A percentile compares a stretch with the other conserved stretches of the same genome.
Evolutionary conservation across 768 basidiomycete genomes (phyloP).

Genomic region (Tubosaeta sp.): DNA sequence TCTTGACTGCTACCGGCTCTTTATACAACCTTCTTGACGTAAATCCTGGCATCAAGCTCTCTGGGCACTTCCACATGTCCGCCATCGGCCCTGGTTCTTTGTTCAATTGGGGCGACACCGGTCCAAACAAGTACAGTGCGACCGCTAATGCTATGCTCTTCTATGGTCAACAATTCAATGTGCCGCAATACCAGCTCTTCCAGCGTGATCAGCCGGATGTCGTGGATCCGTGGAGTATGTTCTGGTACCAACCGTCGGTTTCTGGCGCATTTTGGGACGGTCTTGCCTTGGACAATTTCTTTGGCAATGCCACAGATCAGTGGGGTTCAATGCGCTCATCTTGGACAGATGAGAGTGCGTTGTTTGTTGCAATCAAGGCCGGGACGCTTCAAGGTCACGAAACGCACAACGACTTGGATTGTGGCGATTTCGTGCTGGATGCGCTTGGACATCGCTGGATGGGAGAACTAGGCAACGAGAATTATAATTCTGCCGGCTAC

Average conservation of each 20-base stretch:
- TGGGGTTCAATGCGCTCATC: slow-evolving; percentile 92
- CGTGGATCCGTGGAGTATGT: slow-evolving; percentile 82
- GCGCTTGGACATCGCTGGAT: slow-evolving; percentile 92
- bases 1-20: slow-evolving; percentile 83
- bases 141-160: slow-evolving; percentile 88
- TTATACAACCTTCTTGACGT: slow-evolving; percentile 64
- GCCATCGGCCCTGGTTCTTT: slow-evolving; percentile 78
- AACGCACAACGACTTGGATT: slow-evolving; percentile 93
- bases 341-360: slow-evolving; percentile 84
- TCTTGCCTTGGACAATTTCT: slow-evolving; percentile 76
- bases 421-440: slow-evolving; percentile 93
- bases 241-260: slow-evolving; percentile 88
- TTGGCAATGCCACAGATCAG: slow-evolving; percentile 63
- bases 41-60: slow-evolving; percentile 69
- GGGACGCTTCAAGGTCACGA: slow-evolving; percentile 79
- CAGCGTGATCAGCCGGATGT: slow-evolving; percentile 88
- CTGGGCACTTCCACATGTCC: slow-evolving; percentile 89
- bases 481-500: slow-evolving; percentile 76
- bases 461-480: slow-evolving; percentile 86
- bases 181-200: slow-evolving; percentile 76
- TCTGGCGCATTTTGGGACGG: slow-evolving; percentile 92
- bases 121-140: slow-evolving; percentile 90
- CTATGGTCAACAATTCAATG: slow-evolving; percentile 64
- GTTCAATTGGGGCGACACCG: slow-evolving; percentile 61
- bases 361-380: slow-evolving; percentile 87